phyloP scores from a whole-genome alignment of 768 basidiomycete genomes.

The Podaxis pistillaris region DNA sequence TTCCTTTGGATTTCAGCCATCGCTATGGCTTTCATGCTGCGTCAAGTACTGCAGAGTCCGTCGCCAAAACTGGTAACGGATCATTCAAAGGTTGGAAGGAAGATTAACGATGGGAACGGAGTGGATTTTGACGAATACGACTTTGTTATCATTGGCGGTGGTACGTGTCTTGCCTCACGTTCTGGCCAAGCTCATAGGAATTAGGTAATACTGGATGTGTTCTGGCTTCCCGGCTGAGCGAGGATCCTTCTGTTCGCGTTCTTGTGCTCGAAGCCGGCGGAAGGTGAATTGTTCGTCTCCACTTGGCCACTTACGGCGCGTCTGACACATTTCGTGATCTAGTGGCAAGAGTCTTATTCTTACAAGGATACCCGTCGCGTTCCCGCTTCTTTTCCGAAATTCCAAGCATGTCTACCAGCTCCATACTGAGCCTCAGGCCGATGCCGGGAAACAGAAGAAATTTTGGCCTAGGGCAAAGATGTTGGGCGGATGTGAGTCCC shows the following conservation, averaged over 20 bases:
- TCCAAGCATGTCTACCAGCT: constrained; percentile 51
- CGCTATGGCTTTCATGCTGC: constrained; percentile 22
- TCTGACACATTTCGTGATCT: not conserved
- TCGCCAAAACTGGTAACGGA: constrained; percentile 23
- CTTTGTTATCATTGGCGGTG: constrained; percentile 55
- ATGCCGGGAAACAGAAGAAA: constrained; percentile 43
- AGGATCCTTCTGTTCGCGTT: constrained; percentile 52
- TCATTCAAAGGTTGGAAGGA: constrained; percentile 22
- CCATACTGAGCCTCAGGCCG: constrained; percentile 53
- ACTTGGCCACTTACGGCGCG: not conserved
- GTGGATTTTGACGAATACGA: constrained; percentile 37
- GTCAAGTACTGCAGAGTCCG: constrained; percentile 19
- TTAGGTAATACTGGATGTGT: constrained; percentile 63
- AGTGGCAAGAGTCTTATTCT: constrained; percentile 44
- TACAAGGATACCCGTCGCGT: constrained; percentile 46
- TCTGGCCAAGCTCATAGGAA: not conserved
- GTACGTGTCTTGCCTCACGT: constrained; percentile 23
- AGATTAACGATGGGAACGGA: not conserved
- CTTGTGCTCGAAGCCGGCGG: constrained; percentile 58
- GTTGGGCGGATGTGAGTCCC: constrained; percentile 68
- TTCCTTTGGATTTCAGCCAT: constrained; percentile 20
- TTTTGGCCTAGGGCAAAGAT: constrained; percentile 72
- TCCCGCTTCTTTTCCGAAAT: constrained; percentile 36
- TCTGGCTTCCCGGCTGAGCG: constrained; percentile 55
- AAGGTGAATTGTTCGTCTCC: constrained; percentile 40